phyloP scores from a whole-genome alignment of 176 grass and related monocot genomes.

The Chrysopogon serrulatus region DNA sequence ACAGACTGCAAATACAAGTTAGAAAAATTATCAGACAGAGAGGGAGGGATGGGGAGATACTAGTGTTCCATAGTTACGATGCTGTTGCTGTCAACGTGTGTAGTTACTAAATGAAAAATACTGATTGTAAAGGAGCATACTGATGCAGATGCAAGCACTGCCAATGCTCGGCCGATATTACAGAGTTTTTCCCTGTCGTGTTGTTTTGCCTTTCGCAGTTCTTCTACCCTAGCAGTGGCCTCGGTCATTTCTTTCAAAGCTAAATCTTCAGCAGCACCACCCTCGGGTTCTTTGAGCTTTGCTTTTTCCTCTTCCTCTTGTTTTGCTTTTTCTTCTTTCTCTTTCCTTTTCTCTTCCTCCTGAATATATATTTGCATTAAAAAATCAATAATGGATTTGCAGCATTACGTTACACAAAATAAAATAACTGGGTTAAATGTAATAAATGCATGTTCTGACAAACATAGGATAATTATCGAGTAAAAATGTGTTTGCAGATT shows the following conservation, averaged over 20 bases:
- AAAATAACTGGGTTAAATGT: slow-evolving; percentile 1
- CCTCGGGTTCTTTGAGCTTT: slow-evolving; percentile 50
- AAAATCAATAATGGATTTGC: slow-evolving; percentile 10
- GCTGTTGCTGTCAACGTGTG: slow-evolving; percentile 16
- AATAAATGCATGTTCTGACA: background rate
- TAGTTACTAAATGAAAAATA: slow-evolving; percentile 22
- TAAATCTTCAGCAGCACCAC: slow-evolving; percentile 60
- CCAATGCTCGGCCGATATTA: slow-evolving; percentile 79
- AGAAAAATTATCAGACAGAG: background rate
- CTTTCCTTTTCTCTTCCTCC: slow-evolving; percentile 86
- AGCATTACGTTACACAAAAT: background rate
- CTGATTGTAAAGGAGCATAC: slow-evolving; percentile 47
- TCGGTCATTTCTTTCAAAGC: slow-evolving; percentile 97
- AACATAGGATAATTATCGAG: background rate
- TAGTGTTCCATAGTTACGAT: background rate
- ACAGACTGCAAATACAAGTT: slow-evolving; percentile 79
- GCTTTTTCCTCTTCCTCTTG: slow-evolving; percentile 39
- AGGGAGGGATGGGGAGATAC: background rate
- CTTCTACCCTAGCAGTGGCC: slow-evolving; percentile 80
- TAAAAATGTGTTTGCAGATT: slow-evolving; percentile 2
- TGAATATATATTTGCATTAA: slow-evolving; percentile 36
- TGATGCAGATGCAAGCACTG: slow-evolving; percentile 88
- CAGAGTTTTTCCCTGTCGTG: slow-evolving; percentile 68
- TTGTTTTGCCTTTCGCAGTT: slow-evolving; percentile 59
- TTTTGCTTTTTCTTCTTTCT: slow-evolving; percentile 71